Evolutionary conservation across 345 rosid species (phyloP).

Genomic region (Lepidium sativum): DNA sequence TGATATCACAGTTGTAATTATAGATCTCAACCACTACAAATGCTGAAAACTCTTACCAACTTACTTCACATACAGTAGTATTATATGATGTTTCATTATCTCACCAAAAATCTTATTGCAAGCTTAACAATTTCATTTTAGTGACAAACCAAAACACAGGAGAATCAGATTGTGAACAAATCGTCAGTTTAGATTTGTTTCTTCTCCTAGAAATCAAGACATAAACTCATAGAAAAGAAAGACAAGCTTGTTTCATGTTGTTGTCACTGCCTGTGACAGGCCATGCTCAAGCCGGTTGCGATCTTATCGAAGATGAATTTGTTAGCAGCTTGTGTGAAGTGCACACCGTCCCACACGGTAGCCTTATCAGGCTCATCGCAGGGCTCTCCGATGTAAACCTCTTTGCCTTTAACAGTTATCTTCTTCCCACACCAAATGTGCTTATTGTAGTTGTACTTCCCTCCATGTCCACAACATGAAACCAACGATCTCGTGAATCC

Average conservation of each 20-base stretch:
- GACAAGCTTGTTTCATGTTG: neutral
- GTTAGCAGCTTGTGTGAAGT: constrained; percentile 31
- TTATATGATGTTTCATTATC: neutral
- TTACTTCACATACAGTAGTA: neutral
- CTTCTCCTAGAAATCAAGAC: neutral
- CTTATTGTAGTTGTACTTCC: constrained; percentile 56
- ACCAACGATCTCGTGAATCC: constrained; percentile 56
- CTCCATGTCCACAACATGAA: constrained; percentile 79
- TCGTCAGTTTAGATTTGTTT: neutral
- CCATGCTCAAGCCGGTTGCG: constrained; percentile 1
- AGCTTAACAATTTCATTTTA: neutral
- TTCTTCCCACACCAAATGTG: constrained; percentile 46
- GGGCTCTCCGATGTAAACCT: constrained; percentile 42
- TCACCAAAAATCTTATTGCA: constrained; percentile 1
- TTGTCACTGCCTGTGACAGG: constrained; percentile 16
- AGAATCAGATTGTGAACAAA: neutral
- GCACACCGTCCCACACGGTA: constrained; percentile 31
- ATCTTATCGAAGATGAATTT: constrained; percentile 25
- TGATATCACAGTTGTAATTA: constrained; percentile 66
- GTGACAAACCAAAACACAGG: neutral
- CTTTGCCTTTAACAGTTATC: constrained; percentile 34
- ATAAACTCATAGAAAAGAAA: neutral
- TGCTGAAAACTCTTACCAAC: constrained; percentile 5
- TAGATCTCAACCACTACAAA: constrained; percentile 50
- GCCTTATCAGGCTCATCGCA: constrained; percentile 29